Conservation (phyloP, 2,329 filamentous ascomycete species). For the Blastomyces percursus region DNA sequence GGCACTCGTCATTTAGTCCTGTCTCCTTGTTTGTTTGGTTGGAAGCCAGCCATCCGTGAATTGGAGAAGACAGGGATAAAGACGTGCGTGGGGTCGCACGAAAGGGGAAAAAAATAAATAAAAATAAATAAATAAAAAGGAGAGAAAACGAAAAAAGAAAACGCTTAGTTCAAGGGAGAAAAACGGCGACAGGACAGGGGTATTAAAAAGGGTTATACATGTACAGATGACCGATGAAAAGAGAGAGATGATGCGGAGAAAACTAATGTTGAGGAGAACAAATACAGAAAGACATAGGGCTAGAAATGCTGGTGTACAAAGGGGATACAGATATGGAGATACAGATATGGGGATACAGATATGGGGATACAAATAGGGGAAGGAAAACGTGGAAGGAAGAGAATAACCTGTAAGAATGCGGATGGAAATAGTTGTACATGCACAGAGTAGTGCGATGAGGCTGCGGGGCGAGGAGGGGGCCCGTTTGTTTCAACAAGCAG, state of each 20-base stretch:
- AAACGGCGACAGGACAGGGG: neutral
- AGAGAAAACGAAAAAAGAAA: neutral
- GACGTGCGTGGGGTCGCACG: too few species aligned
- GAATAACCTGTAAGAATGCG: neutral
- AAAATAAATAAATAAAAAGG: too few species aligned
- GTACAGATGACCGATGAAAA: neutral
- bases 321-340: neutral
- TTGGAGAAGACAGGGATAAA: neutral
- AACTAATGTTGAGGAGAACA: neutral
- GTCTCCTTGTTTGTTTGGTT: neutral
- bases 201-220: neutral
- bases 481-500: neutral
- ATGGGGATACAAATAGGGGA: neutral
- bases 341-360: neutral
- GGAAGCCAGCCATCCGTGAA: neutral
- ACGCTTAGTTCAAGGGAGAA: neutral
- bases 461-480: neutral
- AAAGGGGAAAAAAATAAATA: too few species aligned
- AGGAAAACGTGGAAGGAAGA: neutral
- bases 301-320: neutral
- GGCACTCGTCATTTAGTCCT: neutral
- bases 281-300: neutral
- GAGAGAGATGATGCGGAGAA: neutral
- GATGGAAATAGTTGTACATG: neutral
- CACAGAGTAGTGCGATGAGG: neutral